Percentiles rank a stretch among this genome's conserved stretches.
These are phyloP conservation scores for Pyrenula massariospora DNA, from an alignment of 495 filamentous ascomycete species.

Conservation along the genomic window DNA sequence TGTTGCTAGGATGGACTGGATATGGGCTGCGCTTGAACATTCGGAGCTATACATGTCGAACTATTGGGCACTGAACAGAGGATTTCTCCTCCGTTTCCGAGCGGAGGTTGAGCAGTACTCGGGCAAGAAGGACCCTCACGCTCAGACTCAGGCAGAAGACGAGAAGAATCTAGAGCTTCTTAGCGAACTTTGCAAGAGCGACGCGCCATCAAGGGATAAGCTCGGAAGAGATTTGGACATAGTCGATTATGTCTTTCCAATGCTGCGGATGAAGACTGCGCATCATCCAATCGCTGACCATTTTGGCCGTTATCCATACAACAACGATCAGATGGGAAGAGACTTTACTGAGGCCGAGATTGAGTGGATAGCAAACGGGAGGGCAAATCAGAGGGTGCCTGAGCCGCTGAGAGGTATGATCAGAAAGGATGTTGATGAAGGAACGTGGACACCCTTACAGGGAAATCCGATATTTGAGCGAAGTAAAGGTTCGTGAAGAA, in stretches of 20 bases:
- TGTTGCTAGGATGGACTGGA: not conserved
- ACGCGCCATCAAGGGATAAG: not conserved
- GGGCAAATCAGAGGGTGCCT: not conserved
- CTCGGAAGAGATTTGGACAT: not conserved
- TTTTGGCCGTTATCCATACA: not conserved
- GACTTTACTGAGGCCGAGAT: not conserved
- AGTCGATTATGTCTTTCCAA: not conserved
- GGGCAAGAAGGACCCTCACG: not conserved
- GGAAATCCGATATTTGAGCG: not conserved
- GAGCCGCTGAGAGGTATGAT: not conserved
- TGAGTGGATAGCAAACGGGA: not conserved
- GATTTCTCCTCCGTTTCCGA: not conserved
- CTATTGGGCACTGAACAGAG: not conserved
- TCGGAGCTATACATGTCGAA: not conserved
- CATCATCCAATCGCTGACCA: not conserved
- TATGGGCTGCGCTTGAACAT: not conserved
- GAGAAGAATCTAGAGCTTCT: not conserved
- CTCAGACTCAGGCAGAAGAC: not conserved
- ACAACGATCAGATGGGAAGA: not conserved
- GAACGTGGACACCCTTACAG: not conserved
- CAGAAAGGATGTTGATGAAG: not conserved
- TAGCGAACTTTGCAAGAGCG: not conserved
- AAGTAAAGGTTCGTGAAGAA: no score
- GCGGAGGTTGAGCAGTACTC: not conserved
- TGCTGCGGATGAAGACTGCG: not conserved